Conservation (phyloP, 495 filamentous ascomycete species). For the Penicillium turbatum region DNA sequence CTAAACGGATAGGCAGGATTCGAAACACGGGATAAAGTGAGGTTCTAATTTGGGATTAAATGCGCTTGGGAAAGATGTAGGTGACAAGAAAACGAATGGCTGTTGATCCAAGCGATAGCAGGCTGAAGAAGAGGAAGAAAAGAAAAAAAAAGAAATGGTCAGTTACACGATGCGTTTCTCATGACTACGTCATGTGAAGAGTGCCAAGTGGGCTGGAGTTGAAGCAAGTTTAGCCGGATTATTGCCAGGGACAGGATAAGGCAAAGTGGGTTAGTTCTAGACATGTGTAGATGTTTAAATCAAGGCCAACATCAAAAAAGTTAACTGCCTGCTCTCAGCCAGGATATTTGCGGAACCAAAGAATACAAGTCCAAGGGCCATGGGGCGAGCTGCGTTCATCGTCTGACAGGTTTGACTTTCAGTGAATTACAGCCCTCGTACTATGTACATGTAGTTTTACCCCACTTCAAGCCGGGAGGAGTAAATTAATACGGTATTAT, state of each 20-base stretch:
- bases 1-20: slow-evolving; percentile 11
- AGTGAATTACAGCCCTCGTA: neutral
- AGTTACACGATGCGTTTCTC: slow-evolving; percentile 29
- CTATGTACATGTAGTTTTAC: no score
- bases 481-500: slow-evolving; percentile 15
- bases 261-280: neutral
- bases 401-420: neutral
- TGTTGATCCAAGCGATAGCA: neutral
- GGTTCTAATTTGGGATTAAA: neutral
- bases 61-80: neutral
- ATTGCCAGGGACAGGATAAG: neutral
- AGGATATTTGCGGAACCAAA: neutral
- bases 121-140: slow-evolving; percentile 10
- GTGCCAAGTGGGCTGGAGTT: neutral
- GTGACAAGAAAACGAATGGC: neutral
- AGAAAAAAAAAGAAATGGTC: slow-evolving; percentile 27
- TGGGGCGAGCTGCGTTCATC: neutral
- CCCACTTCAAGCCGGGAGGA: neutral
- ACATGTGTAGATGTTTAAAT: no score
- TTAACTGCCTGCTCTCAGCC: neutral
- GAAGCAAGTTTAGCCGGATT: slow-evolving; percentile 3
- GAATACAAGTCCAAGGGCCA: neutral
- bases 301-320: neutral
- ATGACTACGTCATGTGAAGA: slow-evolving; percentile 43
- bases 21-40: neutral